A percentile compares a stretch with the other conserved stretches of the same genome.
These are phyloP conservation scores for Ceratocystis lukuohia DNA, from an alignment of 2,329 filamentous ascomycete species.

Conservation along the genomic window DNA sequence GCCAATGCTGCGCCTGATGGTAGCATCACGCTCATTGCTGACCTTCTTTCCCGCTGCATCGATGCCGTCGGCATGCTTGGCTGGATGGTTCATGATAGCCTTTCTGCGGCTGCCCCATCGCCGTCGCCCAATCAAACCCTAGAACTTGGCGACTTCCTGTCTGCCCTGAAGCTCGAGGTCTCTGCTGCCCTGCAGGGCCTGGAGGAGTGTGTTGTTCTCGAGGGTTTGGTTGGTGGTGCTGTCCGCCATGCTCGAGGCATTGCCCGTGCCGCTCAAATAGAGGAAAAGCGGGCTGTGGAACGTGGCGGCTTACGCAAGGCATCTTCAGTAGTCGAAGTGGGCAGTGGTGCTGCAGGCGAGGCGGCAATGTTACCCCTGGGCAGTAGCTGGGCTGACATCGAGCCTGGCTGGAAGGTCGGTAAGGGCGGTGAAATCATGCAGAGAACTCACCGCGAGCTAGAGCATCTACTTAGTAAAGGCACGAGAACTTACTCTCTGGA, in stretches of 20 bases:
- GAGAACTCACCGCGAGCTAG: constrained; percentile 59
- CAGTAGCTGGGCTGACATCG: constrained; percentile 30
- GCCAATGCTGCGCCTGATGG: constrained; percentile 41
- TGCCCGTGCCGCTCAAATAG: constrained; percentile 21
- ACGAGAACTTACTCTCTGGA: constrained; percentile 76
- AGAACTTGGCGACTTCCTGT: constrained; percentile 50
- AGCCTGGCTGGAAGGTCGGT: constrained; percentile 41
- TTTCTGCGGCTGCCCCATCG: not conserved
- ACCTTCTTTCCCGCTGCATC: constrained; percentile 57
- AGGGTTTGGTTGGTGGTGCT: constrained; percentile 51
- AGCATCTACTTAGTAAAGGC: constrained; percentile 63
- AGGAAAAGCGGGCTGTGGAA: not conserved
- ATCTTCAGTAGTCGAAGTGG: not conserved
- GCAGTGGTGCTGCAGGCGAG: not conserved
- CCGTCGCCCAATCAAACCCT: constrained; percentile 37
- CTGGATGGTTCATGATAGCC: constrained; percentile 50
- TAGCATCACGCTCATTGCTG: constrained; percentile 56
- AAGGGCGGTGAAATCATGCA: constrained; percentile 56
- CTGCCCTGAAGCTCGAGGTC: constrained; percentile 53
- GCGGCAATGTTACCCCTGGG: constrained; percentile 54
- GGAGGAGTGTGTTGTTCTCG: constrained; percentile 53
- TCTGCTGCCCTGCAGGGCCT: constrained; percentile 58
- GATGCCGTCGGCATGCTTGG: constrained; percentile 63
- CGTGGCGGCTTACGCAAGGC: constrained; percentile 6
- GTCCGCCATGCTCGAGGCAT: constrained; percentile 42